Evolutionary conservation across 2,329 filamentous ascomycete genomes (phyloP), one percentile per base, ranked within the genome.

Genomic region (Zelopaecilomyces penicillatus): DNA sequence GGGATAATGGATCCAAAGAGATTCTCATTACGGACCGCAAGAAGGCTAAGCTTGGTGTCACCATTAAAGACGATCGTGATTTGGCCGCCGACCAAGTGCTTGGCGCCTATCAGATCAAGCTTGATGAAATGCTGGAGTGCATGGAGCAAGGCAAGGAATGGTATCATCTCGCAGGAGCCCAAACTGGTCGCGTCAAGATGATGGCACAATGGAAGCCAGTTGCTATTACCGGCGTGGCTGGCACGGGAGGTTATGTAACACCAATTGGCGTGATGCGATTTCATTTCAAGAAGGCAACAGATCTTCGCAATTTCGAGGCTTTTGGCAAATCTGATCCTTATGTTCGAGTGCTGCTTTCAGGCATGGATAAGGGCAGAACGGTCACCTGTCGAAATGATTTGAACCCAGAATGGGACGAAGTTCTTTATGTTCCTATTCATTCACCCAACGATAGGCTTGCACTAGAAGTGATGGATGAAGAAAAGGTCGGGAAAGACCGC

Each of bases 241-340:
- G 86, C 43, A 88, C 86, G 43, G 87, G 87, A 41, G 93, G 93
- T 45, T 98, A 98, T 63, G 75, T 94, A 47, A 91, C 87, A 2
- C 93, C 93, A 0, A 87, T 98, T 52, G 93, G 93, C 66, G 89
- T 98, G 26, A 87, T 97, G 81, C 83, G 93, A 50, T 74, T 98
- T 53, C 90, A 98, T 65, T 91, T 97, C 71, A 79, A 87, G 68
- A 82, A 79, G 57, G 93, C 88, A 30, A 78, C 75, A 41, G 80
- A 90, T 55, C 76, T 98, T 37, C 86, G 89, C 48, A 98, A 98
- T 63, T 76, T 96, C 43, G 93, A 98, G 66, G 87, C 88, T 3
- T 80, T 98, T 64, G 93, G 93, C 66, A 97, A 97, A 66, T 97
- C 93, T 1, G 94, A 98, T 64, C 88, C 93, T 0, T 98, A 98